Evolutionary conservation across 2,329 filamentous ascomycete genomes (phyloP), one percentile per base, ranked within the genome.

Genomic region (Hymenoscyphus albidus): DNA sequence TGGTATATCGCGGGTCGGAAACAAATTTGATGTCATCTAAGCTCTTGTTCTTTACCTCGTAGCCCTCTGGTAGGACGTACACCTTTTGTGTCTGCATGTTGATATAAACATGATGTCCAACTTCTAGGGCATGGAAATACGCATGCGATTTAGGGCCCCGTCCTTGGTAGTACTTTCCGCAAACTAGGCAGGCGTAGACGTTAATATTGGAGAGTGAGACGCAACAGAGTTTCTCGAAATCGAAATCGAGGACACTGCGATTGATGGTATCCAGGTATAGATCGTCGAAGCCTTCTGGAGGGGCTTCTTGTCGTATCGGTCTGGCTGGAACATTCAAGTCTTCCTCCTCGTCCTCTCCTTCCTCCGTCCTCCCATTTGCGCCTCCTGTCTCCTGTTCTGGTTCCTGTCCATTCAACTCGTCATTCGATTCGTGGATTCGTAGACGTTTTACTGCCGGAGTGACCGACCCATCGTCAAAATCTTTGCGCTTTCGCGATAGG

Each of bases 1-100:
- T 90, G 44, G 87, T 88, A 76, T 96, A 95, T 58, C 87, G 87
- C 54, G 95, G 95, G 78, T 99, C 93, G 6, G 95, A 93, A 61
- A 98, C 94, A 76, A 95, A 97, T 78, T 97, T 98, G 80, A 99
- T 97, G 77, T 99, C 95, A 70, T 98, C 95, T 70, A 99, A 85
- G 59, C 92, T 94, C 78, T 93, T 93, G 78, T 91, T 96, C 77
- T 88, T 90, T 65, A 99, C 95, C 78, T 99, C 95, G 78, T 99
- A 99, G 61, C 94, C 94, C 77, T 99, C 95, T 0, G 95, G 95
- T 61, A 99, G 82, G 51, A 96, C 92, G 76, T 92, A 97, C 48
- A 96, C 92, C 76, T 88, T 91, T 76, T 96, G 92, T 3, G 90
- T 93, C 76, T 93, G 88, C 87, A 99, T 95, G 79, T 98, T 98